Evolutionary conservation across 2,329 filamentous ascomycete genomes (phyloP).

Genomic region (Aspergillus quadrilineatus): DNA sequence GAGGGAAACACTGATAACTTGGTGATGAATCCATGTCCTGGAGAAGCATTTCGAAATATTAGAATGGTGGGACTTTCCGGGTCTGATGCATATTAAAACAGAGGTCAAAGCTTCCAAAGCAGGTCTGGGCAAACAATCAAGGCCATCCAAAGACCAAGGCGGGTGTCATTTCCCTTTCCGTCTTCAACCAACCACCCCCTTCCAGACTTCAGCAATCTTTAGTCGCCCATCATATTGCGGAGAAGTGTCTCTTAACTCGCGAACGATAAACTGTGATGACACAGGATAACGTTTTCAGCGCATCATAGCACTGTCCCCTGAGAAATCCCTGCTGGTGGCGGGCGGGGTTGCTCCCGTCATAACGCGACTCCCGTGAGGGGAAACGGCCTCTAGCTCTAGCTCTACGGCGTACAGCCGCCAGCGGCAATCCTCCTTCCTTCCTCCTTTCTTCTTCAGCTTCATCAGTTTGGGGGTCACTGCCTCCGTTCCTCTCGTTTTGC

Average conservation of each 20-base stretch:
- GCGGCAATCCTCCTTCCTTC: not conserved
- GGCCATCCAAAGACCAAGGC: not conserved
- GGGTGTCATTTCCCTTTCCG: not conserved
- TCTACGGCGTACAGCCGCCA: not conserved
- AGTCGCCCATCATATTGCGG: slow-evolving; percentile 1
- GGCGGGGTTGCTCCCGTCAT: slow-evolving; percentile 21
- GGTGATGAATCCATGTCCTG: too few species aligned
- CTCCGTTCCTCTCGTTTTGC: slow-evolving; percentile 9
- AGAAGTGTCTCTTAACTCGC: not conserved
- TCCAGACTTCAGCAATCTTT: not conserved
- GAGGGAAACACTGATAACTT: too few species aligned
- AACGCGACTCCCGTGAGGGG: slow-evolving; percentile 18
- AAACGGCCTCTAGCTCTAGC: slow-evolving; percentile 2
- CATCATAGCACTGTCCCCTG: slow-evolving; percentile 1
- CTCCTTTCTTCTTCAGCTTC: not conserved
- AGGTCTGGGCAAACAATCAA: not conserved
- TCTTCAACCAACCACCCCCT: slow-evolving; percentile 1
- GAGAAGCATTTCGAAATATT: not conserved
- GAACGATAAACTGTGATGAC: slow-evolving; percentile 1
- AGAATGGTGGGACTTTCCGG: not conserved
- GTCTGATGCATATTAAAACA: not conserved
- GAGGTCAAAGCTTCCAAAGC: not conserved
- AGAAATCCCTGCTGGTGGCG: slow-evolving; percentile 16
- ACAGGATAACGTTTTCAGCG: slow-evolving; percentile 2
- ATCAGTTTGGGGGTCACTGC: not conserved